Evolutionary conservation across 2,329 filamentous ascomycete genomes (phyloP), one percentile per base, ranked within the genome.

Genomic region (Ustulina deusta): DNA sequence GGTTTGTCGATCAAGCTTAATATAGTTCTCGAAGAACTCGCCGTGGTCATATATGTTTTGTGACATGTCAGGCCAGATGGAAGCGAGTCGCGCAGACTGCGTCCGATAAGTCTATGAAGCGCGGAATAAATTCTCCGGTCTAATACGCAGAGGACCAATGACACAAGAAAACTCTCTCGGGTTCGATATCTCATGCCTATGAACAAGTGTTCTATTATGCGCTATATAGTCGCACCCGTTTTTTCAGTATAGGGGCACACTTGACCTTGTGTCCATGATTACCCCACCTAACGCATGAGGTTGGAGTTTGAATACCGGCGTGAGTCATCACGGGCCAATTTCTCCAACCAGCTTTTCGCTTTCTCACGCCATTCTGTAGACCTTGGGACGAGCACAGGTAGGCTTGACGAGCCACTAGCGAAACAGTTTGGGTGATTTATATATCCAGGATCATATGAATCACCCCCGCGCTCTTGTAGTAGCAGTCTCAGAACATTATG

Each of bases 21-120:
- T 77, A 72, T 84, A 84, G 57, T 79, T 74, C 56, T 81, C 66
- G 78, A 85, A 82, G 77, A 85, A 81, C 62, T 78, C 67, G 40
- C 75, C 66, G 34, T 77, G 71, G 66, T 83, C 81, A 72, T 84
- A 83, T 56, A 83, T 78, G 63, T 82, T 82, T 72, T 82, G 79
- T 11, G 79, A 71, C 76, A 78, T 78, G 15, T 25, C 13, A 2
- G 42, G 9, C 48, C 63, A 17, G 9, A 17, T 55, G 6, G n/a
- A 48, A 22, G 10, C n/a, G 38, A 34, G 36, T 34, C 17, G 11
- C 15, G 22, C 36, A 56, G 42, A 6, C n/a, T 46, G 20, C 15
- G 29, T 32, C 7, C 7, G 7, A 32, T 32, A 7, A 46, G 17
- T n/a, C n/a, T 44, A n/a, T 10, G 6, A 7, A 20, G 6, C 7